Base-by-base conservation (phyloP, 2,329 filamentous ascomycete species). In the Diaporthe citriasiana region DNA sequence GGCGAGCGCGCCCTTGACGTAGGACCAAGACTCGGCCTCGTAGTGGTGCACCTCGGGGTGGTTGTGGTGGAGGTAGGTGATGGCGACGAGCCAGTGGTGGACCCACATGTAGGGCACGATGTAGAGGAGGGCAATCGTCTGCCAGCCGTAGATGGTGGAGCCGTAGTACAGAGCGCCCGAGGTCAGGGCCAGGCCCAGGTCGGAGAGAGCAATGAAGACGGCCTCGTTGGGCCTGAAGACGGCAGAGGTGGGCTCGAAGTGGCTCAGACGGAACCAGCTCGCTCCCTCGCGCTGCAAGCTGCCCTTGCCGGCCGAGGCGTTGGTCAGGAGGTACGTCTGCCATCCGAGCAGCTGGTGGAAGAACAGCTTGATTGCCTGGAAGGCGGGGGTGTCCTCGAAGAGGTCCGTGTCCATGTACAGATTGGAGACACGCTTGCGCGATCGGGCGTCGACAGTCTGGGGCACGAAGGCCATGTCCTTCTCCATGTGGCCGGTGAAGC, bases 31-130 rank as follows among this genome's bases (percentile, higher is more conserved):
- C 25, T 88, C 85, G 56, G 87, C 86, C 35, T 89, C 86, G 80
- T 90, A 92, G 81, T 92, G 89, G 25, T 87, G 87, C 65, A 91
- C 84, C 45, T 84, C 82, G n/a, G 83, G 84, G 80, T 93, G 90
- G 72, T 91, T 93, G 86, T 94, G 92, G 83, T 94, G 92, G 27
- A 94, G 90, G 83, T 93, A 94, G 63, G 92, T 94, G 80, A 94
- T 94, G 76, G 91, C 91, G 27, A 94, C 91, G 71, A 93, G 86
- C 91, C 91, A 93, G 85, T 93, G 89, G 84, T 93, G 91, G 45
- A 92, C 88, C 91, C 91, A 93, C 75, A 93, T 80, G 81, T 92
- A 94, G 22, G 92, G 92, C 47, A 92, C 85, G 38, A 86, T 84
- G 81, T 93, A 93, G 22, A 92, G 83, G 59, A 91, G 83, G 71